phyloP scores from a whole-genome alignment of 2,329 filamentous ascomycete genomes.

The Elsinoe fawcettii region DNA sequence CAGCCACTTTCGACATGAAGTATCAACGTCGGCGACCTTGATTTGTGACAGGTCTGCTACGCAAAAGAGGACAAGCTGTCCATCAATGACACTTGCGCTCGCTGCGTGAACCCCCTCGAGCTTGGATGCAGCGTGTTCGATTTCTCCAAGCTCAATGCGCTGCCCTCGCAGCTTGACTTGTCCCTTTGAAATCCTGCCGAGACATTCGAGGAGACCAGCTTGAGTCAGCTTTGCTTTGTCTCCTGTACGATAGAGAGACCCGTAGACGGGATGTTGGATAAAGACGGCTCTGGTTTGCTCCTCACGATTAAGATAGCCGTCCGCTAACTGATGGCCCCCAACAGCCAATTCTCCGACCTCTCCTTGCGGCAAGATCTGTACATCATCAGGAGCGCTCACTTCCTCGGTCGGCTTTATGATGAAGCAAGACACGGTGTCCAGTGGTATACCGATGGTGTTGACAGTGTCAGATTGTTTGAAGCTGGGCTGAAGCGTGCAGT shows the following conservation, averaged over 20 bases:
- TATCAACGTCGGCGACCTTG: conserved; percentile 41
- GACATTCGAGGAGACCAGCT: conserved; percentile 69
- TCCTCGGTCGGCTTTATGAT: conserved; percentile 47
- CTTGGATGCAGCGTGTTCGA: conserved; percentile 56
- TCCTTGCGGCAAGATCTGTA: conserved; percentile 55
- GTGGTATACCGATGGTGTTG: conserved; percentile 65
- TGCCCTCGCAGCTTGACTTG: conserved; percentile 86
- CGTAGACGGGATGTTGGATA: conserved; percentile 55
- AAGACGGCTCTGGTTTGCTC: conserved; percentile 69
- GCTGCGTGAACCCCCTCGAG: conserved; percentile 54
- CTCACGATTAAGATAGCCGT: conserved; percentile 71
- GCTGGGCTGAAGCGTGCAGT: conserved; percentile 67
- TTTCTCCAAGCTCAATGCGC: conserved; percentile 65
- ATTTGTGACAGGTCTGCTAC: conserved; percentile 42
- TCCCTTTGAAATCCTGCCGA: conserved; percentile 69
- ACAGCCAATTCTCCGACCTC: conserved; percentile 72
- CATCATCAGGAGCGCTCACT: conserved; percentile 22
- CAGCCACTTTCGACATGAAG: conserved; percentile 64
- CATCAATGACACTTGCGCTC: conserved; percentile 58
- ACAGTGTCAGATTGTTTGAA: conserved; percentile 52
- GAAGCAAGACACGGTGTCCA: conserved; percentile 75
- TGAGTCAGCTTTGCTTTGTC: conserved; percentile 66
- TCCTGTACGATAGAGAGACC: conserved; percentile 72
- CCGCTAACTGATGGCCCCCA: conserved; percentile 70
- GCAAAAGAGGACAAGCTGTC: conserved; percentile 68